Percentiles rank a stretch among this genome's conserved stretches.
These are phyloP conservation scores for Verticillium dahliae DNA, from an alignment of 2,329 filamentous ascomycete species.

Conservation along the genomic window DNA sequence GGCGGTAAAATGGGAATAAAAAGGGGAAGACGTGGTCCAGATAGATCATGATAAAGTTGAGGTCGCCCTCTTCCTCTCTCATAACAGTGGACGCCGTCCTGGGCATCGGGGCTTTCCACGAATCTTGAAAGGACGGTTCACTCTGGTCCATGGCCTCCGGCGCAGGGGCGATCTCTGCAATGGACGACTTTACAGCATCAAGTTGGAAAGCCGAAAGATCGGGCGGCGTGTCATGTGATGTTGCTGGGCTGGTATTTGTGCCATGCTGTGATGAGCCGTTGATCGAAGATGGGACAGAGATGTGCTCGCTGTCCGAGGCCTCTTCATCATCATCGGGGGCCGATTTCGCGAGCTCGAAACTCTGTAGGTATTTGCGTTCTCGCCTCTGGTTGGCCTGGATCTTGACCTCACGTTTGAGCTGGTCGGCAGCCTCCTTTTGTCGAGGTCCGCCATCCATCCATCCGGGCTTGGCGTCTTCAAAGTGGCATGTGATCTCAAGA, in stretches of 20 bases:
- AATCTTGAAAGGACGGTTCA: not conserved
- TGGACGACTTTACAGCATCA: constrained; percentile 9
- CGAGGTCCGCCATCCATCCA: constrained; percentile 44
- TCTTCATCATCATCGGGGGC: constrained; percentile 3
- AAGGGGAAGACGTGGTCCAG: constrained; percentile 57
- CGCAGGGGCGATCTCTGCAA: constrained; percentile 7
- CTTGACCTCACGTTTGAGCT: constrained; percentile 17
- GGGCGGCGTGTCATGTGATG: constrained; percentile 7
- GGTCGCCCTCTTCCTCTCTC: constrained; percentile 5
- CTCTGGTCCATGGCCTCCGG: not conserved
- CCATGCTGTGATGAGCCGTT: constrained; percentile 5
- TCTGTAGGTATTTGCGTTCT: constrained; percentile 39
- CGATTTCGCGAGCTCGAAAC: constrained; percentile 18
- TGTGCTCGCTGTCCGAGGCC: constrained; percentile 5
- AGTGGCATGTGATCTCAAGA: constrained; percentile 52
- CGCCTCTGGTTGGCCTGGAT: constrained; percentile 18
- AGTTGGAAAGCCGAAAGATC: constrained; percentile 7
- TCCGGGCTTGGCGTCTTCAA: constrained; percentile 42
- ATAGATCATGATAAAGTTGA: constrained; percentile 49
- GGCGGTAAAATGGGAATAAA: constrained; percentile 57
- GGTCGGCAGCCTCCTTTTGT: constrained; percentile 16
- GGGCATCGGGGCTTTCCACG: not conserved
- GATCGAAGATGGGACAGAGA: constrained; percentile 6
- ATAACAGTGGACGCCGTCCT: not conserved
- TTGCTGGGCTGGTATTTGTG: constrained; percentile 6